A percentile compares a stretch with the other conserved stretches of the same genome.
These are phyloP conservation scores for Pyrenula aspistea DNA, from an alignment of 495 filamentous ascomycete genomes.

Conservation along the genomic window DNA sequence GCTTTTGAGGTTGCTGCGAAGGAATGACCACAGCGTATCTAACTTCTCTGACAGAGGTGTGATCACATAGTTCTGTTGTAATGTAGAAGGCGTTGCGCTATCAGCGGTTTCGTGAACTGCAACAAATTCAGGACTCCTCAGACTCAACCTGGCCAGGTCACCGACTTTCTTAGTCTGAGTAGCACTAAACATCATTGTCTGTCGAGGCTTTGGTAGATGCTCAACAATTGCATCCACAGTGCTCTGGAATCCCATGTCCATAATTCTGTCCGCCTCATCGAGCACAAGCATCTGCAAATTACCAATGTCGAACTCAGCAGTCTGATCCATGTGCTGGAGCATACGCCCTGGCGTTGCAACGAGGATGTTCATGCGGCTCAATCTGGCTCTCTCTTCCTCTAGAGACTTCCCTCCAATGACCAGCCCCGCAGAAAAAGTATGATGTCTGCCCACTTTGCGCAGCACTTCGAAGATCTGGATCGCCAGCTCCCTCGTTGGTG, in stretches of 20 bases:
- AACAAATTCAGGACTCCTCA: constrained; percentile 88
- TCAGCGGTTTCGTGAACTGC: constrained; percentile 77
- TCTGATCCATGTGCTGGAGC: constrained; percentile 93
- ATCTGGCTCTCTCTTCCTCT: constrained; percentile 73
- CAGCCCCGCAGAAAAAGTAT: constrained; percentile 84
- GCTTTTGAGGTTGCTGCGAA: constrained; percentile 72
- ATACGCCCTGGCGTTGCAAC: constrained; percentile 94
- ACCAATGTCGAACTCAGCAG: constrained; percentile 75
- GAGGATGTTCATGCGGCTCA: constrained; percentile 93
- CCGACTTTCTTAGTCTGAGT: constrained; percentile 92
- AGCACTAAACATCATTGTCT: constrained; percentile 91
- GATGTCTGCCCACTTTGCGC: constrained; percentile 77
- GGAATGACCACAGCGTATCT: constrained; percentile 83
- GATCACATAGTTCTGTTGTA: constrained; percentile 86
- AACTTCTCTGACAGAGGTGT: constrained; percentile 78
- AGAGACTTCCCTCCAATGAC: constrained; percentile 92
- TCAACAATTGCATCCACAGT: constrained; percentile 89
- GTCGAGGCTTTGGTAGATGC: constrained; percentile 74
- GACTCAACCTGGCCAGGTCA: constrained; percentile 76
- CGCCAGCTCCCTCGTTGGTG: constrained; percentile 87
- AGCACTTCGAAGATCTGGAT: constrained; percentile 97
- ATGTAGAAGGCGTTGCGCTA: constrained; percentile 67
- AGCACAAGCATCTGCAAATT: constrained; percentile 88
- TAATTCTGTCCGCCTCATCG: constrained; percentile 91
- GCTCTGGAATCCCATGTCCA: constrained; percentile 95